Evolutionary conservation across 805 yeast genomes (phyloP).

Genomic region (Saccharomycopsis vini): DNA sequence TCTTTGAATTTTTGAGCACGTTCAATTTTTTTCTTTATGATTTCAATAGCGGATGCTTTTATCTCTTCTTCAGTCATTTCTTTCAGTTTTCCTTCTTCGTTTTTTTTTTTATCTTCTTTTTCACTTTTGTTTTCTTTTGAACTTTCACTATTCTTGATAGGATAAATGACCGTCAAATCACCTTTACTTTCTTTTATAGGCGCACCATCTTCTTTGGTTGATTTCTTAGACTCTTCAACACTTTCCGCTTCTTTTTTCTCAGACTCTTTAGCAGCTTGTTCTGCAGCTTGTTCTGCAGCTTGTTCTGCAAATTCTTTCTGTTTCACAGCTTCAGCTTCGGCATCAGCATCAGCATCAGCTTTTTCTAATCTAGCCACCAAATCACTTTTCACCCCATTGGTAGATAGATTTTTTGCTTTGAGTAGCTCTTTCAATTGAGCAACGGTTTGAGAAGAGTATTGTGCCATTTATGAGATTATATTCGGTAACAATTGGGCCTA

Average conservation of each 20-base stretch:
- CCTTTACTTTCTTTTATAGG: slow-evolving; percentile 4
- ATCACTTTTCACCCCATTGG: slow-evolving; percentile 76
- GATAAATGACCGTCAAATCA: slow-evolving; percentile 13
- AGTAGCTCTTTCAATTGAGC: slow-evolving; percentile 76
- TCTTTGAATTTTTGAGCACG: slow-evolving; percentile 76
- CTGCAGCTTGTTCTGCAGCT: slow-evolving; percentile 6
- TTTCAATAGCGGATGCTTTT: slow-evolving; percentile 57
- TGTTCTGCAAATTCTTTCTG: slow-evolving; percentile 20
- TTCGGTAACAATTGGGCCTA: too few species aligned
- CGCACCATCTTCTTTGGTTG: slow-evolving; percentile 4
- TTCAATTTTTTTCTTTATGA: slow-evolving; percentile 54
- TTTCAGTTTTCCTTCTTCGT: slow-evolving; percentile 23
- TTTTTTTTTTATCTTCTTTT: slow-evolving; percentile 10
- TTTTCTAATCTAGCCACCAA: slow-evolving; percentile 57
- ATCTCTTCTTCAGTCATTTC: slow-evolving; percentile 59
- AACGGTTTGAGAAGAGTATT: slow-evolving; percentile 62
- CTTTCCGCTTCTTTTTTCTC: slow-evolving; percentile 17
- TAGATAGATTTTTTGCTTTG: slow-evolving; percentile 55
- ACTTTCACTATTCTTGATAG: slow-evolving; percentile 9
- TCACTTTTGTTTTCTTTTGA: slow-evolving; percentile 18
- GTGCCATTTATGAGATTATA: slow-evolving; percentile 37
- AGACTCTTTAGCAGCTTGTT: slow-evolving; percentile 16
- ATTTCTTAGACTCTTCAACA: slow-evolving; percentile 19
- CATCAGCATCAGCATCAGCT: slow-evolving; percentile 32
- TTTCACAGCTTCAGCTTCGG: slow-evolving; percentile 20